Base-by-base conservation (phyloP, 202 grass and related monocot species). In the Carex sylvatica region DNA sequence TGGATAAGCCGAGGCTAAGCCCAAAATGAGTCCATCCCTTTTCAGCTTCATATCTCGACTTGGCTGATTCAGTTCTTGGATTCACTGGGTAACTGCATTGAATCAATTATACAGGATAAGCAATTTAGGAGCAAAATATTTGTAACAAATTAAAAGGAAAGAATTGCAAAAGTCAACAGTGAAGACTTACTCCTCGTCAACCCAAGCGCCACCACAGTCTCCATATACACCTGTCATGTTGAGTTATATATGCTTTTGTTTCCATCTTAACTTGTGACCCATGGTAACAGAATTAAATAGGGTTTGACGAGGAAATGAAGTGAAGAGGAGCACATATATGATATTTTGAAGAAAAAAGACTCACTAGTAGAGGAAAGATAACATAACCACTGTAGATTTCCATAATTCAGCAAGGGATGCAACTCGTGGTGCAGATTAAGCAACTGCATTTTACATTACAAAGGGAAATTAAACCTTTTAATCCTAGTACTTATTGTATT, bases 291-390 rank as follows among this genome's bases (percentile, higher is more conserved):
- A 49, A 49, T 49, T 49, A 49, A 49, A 49, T 49, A 12, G 11
- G 11, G 12, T 49, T 49, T 49, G 46, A 49, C 46, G 10, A 13
- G 11, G 46, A 61, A 63, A 60, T 38, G 47, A 71, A 2, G 53
- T 55, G 20, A 61, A 61, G 49, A 55, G 5, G 61, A 54, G 10
- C 24, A 12, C 18, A 62, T 40, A 40, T 40, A 40, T 9, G 15
- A 64, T 35, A 42, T 26, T 16, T 65, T 6, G 5, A 64, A 80
- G 30, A 8, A 42, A 60, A 18, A 47, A 35, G 56, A 86, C 88
- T 74, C 88, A 94, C 95, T 86, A 88, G 92, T 98, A 70, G 95
- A 90, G 22, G 95, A 94, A 44, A 93, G 87, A 65, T 94, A 98
- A 58, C 86, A 91, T 49, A 98, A 51, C 92, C 95, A 94, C 63